A percentile compares a stretch with the other conserved stretches of the same genome.
Conservation (phyloP, 2,329 filamentous ascomycete species). For the Chaetomiaceae sp. region DNA sequence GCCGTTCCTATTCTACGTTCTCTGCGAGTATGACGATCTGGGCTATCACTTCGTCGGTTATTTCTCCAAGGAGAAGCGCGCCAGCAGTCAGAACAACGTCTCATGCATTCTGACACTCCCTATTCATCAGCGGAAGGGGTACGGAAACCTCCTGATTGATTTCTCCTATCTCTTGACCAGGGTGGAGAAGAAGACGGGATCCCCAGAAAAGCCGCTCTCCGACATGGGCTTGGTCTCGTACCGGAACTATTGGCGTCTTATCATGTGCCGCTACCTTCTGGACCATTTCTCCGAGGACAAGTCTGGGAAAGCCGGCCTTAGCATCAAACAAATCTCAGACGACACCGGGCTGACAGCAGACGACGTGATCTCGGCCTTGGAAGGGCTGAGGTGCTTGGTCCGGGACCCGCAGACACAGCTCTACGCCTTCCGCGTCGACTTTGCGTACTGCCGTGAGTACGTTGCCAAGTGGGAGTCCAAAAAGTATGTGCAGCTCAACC, state of each 20-base stretch:
- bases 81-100: slow-evolving; percentile 93
- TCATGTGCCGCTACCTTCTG: slow-evolving; percentile 80
- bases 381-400: slow-evolving; percentile 83
- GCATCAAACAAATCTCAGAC: slow-evolving; percentile 68
- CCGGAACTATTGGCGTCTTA: slow-evolving; percentile 90
- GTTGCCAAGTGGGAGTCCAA: slow-evolving; percentile 86
- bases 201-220: slow-evolving; percentile 92
- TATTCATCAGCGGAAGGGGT: slow-evolving; percentile 95
- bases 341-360: slow-evolving; percentile 94
- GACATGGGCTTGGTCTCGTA: slow-evolving; percentile 98
- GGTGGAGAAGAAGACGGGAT: slow-evolving; percentile 89
- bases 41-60: slow-evolving; percentile 99
- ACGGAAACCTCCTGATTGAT: slow-evolving; percentile 93
- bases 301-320: slow-evolving; percentile 45
- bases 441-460: slow-evolving; percentile 80
- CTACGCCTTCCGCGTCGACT: slow-evolving; percentile 85
- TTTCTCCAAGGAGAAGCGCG: slow-evolving; percentile 96
- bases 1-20: slow-evolving; percentile 94
- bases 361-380: slow-evolving; percentile 89
- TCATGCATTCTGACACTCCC: slow-evolving; percentile 94
- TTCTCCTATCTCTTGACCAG: slow-evolving; percentile 96
- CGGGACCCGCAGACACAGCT: slow-evolving; percentile 81
- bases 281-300: slow-evolving; percentile 43
- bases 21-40: slow-evolving; percentile 86
- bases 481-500: slow-evolving; percentile 78